These are phyloP conservation scores for Colletotrichum destructivum DNA, from an alignment of 2,329 filamentous ascomycete species.

Conservation along the genomic window DNA sequence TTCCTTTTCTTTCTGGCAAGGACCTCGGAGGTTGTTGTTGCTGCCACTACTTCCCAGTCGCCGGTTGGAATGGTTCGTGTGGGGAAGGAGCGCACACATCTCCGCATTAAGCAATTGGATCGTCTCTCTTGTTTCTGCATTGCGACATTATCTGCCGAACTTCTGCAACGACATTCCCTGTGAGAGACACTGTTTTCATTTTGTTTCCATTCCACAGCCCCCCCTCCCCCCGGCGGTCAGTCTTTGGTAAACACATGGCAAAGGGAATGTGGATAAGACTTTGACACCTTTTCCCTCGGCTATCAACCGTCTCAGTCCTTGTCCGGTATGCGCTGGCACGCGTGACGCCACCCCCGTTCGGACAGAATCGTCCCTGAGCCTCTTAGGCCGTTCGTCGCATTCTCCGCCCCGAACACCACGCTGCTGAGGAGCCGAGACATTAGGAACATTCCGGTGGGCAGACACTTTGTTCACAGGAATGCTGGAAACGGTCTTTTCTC, in stretches of 20 bases:
- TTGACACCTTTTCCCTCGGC: not conserved
- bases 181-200: constrained; percentile 1
- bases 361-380: not conserved
- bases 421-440: not conserved
- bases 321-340: constrained; percentile 4
- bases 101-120: not conserved
- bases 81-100: constrained; percentile 20
- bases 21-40: not conserved
- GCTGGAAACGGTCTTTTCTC: constrained; percentile 14
- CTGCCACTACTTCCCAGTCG: no score
- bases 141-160: not conserved
- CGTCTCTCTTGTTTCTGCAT: not conserved
- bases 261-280: constrained; percentile 13
- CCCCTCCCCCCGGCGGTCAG: not conserved
- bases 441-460: not conserved
- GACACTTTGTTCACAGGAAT: not conserved
- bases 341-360: not conserved
- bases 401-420: constrained; percentile 13
- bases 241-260: not conserved
- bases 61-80: constrained; percentile 14
- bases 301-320: not conserved
- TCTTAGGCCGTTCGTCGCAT: not conserved
- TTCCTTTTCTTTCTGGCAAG: not conserved
- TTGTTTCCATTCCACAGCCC: not conserved
- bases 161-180: constrained; percentile 19